Evolutionary conservation across 345 rosid species (phyloP), one percentile per base, ranked within the genome.

Genomic region (Salix exigua): DNA sequence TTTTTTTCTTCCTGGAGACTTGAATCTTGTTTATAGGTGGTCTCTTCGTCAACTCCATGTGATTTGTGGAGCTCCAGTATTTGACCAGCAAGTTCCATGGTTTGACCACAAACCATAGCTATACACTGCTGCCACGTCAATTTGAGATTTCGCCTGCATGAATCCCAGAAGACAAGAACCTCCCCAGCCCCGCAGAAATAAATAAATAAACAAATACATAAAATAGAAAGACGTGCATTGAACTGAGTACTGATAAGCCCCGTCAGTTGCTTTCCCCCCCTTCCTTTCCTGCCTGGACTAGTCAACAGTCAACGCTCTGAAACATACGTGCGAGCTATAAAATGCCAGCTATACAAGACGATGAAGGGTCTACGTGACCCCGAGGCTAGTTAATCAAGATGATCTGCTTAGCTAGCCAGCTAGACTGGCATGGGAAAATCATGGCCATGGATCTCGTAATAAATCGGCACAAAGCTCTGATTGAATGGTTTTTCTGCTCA

Each of bases 271-370:
- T 46, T 3, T 46, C 25, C 55, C 38, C 64, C 33, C 23, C 5
- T 23, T 40, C 11, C 5, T 10, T 40, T 9, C 3, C 28, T 10
- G 18, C 21, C 44, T 71, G 65, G 79, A 73, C 78, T 38, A 46
- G 84, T 75, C 79, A 72, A 68, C 65, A 53, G 66, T 70, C 77
- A 65, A 42, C 13, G 17, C 23, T 58, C 25, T 42, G 30, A 40
- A 21, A 19, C 44, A 30, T 33, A 4, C 33, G 44, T n/a, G 63
- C 21, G 63, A 23, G 63, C 63, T 58, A 58, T n/a, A 23, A 58
- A 46, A n/a, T 23, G 11, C 19, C n/a, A 13, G 10, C 35, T 11
- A 37, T 2, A 14, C 21, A 30, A 31, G 77, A 74, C 40, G 28
- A 23, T 51, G 38, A 50, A 26, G 21, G 26, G 51, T 44, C 33